Base-by-base conservation (phyloP, 768 basidiomycete genomes). In the Collybiopsis luxurians region DNA sequence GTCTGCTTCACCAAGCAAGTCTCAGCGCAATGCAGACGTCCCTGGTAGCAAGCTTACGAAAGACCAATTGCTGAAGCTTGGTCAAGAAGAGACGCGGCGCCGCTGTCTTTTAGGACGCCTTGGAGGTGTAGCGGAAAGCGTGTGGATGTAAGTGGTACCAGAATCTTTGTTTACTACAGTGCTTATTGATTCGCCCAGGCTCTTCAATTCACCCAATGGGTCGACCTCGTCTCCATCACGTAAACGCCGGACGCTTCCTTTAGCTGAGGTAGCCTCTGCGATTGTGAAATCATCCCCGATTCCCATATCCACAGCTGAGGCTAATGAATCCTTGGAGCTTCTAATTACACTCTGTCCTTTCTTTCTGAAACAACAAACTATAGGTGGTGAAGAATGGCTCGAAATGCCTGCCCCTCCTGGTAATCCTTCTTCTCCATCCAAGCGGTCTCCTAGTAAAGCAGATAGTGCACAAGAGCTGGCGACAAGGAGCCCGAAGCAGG, bases 231-330 rank as follows among this genome's bases (percentile, higher is more conserved):
- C 83, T 3, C 79, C 82, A 2, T 67, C 75, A 26, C 82, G 91
- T 49, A 91, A 89, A 68, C 82, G 91, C 40, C 86, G 86, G 42
- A 81, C 86, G 24, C 72, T 92, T 51, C 90, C 87, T 15, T 69
- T 75, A 15, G 77, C 77, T 30, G 90, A 92, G 65, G 87, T 92
- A 30, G 75, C 77, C 3, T 71, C 80, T 23, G 86, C 90, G 11
- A 73, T 93, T 58, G 71, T 92, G 54, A 92, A 92, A 71, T 92
- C 90, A 0, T 90, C 90, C 0, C 85, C 87, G 1, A 85, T 92
- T 5, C 90, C 91, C 7, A 83, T 91, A 59, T 92, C 90, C 19
- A 71, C 76, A 26, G 85, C 86, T 10, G 91, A 93, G 69, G 90
- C 91, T 1, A 81, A 78, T 45, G 89, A 92, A 65, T 91, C 89